Evolutionary conservation across 139 green algal species (phyloP).

Genomic region (Chloropicon primus): DNA sequence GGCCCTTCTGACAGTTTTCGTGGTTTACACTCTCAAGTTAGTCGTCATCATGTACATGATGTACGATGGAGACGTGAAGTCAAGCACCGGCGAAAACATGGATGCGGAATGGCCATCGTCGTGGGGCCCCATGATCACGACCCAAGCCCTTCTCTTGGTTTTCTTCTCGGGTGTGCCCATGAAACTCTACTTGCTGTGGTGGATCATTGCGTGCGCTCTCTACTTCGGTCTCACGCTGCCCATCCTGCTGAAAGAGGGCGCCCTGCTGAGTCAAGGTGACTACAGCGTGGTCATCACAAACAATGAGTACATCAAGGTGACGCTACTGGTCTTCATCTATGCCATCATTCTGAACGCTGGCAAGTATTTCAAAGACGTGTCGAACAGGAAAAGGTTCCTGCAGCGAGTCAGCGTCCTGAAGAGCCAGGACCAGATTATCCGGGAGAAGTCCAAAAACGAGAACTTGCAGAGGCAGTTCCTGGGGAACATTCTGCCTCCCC

Average conservation of each 20-base stretch:
- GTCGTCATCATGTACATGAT: neutral
- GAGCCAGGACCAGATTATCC: neutral
- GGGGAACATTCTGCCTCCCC: neutral
- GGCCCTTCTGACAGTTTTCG: neutral
- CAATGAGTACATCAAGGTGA: neutral
- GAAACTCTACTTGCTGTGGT: neutral
- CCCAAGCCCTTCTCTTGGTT: neutral
- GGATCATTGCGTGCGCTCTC: neutral
- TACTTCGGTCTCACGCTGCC: neutral
- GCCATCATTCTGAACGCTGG: neutral
- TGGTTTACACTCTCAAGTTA: neutral
- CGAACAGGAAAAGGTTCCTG: neutral
- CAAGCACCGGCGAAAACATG: neutral
- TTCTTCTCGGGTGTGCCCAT: neutral
- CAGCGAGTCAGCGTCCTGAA: neutral
- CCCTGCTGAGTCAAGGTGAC: neutral
- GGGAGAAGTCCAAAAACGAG: neutral
- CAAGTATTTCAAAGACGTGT: neutral
- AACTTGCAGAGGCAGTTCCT: neutral
- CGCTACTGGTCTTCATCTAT: neutral
- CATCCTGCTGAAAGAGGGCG: neutral
- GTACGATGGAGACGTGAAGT: neutral
- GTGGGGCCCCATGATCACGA: neutral
- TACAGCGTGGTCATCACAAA: neutral
- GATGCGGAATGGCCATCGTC: neutral